Evolutionary conservation across 2,329 filamentous ascomycete species (phyloP).

Genomic region (Apiospora malaysiana): DNA sequence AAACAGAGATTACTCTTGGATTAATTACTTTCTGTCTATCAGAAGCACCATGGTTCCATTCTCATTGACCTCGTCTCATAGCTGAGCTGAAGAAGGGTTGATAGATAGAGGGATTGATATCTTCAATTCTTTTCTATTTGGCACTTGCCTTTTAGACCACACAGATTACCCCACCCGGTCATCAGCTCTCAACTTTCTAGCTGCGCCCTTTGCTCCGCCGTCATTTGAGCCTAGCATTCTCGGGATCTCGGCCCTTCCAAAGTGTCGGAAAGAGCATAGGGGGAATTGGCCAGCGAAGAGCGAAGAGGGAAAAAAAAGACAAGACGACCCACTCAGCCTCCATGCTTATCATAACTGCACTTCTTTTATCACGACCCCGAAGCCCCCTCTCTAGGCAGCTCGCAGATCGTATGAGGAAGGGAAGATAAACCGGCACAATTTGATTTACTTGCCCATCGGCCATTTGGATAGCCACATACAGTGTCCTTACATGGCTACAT

Average conservation of each 20-base stretch:
- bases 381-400: too few relatives aligned
- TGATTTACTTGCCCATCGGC: too few relatives aligned
- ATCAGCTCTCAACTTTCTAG: not conserved
- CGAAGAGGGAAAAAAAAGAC: too few relatives aligned
- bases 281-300: not conserved
- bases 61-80: too few relatives aligned
- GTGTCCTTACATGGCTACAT: too few relatives aligned
- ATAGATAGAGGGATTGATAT: not conserved
- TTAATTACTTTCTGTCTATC: too few relatives aligned
- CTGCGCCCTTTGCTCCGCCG: not conserved
- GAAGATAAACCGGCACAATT: not conserved
- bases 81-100: too few relatives aligned
- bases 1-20: too few relatives aligned
- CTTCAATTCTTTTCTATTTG: not conserved
- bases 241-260: not conserved
- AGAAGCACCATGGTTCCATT: too few relatives aligned
- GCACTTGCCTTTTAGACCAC: not conserved
- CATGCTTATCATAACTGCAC: conserved; percentile 7
- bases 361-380: not conserved
- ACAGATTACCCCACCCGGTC: not conserved
- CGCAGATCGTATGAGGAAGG: not conserved
- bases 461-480: too few relatives aligned
- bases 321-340: conserved; percentile 8
- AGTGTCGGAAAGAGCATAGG: not conserved
- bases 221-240: not conserved